phyloP scores from a whole-genome alignment of 768 basidiomycete species.

The Kwoniella mangroviensis region DNA sequence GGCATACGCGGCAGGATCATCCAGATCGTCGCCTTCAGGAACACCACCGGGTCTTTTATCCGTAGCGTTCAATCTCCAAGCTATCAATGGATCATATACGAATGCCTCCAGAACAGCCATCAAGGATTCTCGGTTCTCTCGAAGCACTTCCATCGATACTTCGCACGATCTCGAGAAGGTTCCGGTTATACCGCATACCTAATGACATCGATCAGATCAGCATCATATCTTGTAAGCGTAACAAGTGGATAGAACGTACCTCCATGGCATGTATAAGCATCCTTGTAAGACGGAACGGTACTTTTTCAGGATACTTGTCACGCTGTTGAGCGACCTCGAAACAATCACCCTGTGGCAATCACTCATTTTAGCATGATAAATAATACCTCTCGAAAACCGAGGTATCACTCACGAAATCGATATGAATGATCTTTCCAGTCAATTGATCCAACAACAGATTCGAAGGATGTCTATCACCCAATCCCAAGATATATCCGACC shows the following conservation, averaged over 20 bases:
- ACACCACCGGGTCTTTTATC: conserved; percentile 72
- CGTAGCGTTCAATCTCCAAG: conserved; percentile 83
- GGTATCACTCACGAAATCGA: conserved; percentile 56
- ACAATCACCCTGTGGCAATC: conserved; percentile 72
- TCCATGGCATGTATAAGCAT: conserved; percentile 99
- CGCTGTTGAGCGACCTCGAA: conserved; percentile 98
- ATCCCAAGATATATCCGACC: conserved; percentile 95
- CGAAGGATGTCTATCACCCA: conserved; percentile 97
- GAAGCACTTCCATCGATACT: conserved; percentile 94
- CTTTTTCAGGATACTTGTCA: conserved; percentile 98
- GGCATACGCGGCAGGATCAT: conserved; percentile 47
- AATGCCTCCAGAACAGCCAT: conserved; percentile 99
- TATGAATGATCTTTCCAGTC: conserved; percentile 94
- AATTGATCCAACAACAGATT: conserved; percentile 89
- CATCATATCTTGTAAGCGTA: not conserved
- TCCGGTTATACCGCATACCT: conserved; percentile 98
- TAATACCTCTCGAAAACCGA: not conserved
- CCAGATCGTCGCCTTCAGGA: conserved; percentile 65
- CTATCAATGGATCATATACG: conserved; percentile 96
- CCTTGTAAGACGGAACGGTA: conserved; percentile 95
- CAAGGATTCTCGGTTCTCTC: conserved; percentile 97
- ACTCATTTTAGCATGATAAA: conserved; percentile 10
- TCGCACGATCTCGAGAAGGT: conserved; percentile 95
- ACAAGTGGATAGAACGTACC: conserved; percentile 61
- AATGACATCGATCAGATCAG: conserved; percentile 6